Percentiles rank a stretch among this genome's conserved stretches.
Evolutionary conservation across 441 rosid genomes (phyloP).

Genomic region (Omphalea diandra): DNA sequence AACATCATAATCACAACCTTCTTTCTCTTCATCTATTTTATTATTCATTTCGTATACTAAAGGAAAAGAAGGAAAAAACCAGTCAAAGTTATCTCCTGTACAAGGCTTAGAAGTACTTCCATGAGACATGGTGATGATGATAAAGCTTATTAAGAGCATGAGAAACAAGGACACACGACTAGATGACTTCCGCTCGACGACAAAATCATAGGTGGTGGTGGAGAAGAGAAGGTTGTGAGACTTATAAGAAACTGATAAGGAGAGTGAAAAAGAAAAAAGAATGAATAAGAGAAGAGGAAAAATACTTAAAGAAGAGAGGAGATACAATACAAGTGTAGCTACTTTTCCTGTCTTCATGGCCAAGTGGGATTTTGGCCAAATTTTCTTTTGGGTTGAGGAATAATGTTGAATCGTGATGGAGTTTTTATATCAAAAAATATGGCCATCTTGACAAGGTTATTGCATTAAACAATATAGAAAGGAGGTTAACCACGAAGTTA

Average conservation of each 20-base stretch:
- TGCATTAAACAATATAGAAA: neutral
- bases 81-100: constrained; percentile 18
- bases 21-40: neutral
- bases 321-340: no score
- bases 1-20: neutral
- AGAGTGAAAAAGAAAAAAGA: neutral
- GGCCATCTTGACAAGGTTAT: no score
- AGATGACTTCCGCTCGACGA: no score
- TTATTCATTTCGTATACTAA: neutral
- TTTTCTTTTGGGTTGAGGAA: no score
- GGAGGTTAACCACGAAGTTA: constrained; percentile 7
- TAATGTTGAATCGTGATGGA: no score
- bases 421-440: no score
- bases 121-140: constrained; percentile 20
- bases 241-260: constrained; percentile 9
- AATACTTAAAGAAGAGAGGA: neutral
- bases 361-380: neutral
- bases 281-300: constrained; percentile 4
- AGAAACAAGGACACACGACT: constrained; percentile 24
- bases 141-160: constrained; percentile 24
- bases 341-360: constrained; percentile 10
- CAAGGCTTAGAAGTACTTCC: constrained; percentile 15
- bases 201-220: constrained; percentile 20
- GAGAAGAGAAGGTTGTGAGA: constrained; percentile 8
- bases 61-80: constrained; percentile 4